Evolutionary conservation across 108 stramenopile genomes (phyloP), one percentile per base, ranked within the genome.

Genomic region (Cyclotella cryptica): DNA sequence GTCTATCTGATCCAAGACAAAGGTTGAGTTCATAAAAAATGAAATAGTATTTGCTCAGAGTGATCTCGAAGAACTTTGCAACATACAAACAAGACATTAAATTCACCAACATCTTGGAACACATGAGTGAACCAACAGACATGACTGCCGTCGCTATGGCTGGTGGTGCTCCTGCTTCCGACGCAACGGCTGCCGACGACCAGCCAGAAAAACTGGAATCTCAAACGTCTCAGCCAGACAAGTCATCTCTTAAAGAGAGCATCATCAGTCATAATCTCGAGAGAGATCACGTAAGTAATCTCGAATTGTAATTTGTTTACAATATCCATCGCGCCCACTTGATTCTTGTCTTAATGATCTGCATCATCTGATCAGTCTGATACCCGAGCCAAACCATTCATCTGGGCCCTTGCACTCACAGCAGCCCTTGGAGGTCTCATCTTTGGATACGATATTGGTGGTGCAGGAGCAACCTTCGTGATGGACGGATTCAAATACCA

Each of bases 371-470:
- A 22, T 1, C 19, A 66, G 65, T 15, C 43, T 28, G 65, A 66
- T 26, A 66, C 53, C 22, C 49, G 76, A 13, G 69, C 76, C 14
- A 83, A 83, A 22, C 64, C 49, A 21, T 83, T 83, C 53, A 51
- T 83, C 17, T 46, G 59, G 27, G 22, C 73, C 3, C 67, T 83
- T 71, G 81, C 81, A n/a, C 22, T 61, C n/a, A 58, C 53, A 49
- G 75, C 81, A 17, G 75, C 81, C 15, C 69, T 83, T 9, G 75
- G 75, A 18, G 81, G 81, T 15, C 49, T 83, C 9, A 75, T 83
- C 30, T 83, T 83, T 71, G 81, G 81, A 39, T 83, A 83, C 57
- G 81, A 83, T 52, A 83, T 83, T 44, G 81, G 72, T 78, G 81
- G 81, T 35, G 75, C 81, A 8, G 81, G 81, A 22, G 81, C 69